These are phyloP conservation scores for Phaffia rhodozyma DNA, from an alignment of 1,284 basidiomycete genomes.

Conservation along the genomic window DNA sequence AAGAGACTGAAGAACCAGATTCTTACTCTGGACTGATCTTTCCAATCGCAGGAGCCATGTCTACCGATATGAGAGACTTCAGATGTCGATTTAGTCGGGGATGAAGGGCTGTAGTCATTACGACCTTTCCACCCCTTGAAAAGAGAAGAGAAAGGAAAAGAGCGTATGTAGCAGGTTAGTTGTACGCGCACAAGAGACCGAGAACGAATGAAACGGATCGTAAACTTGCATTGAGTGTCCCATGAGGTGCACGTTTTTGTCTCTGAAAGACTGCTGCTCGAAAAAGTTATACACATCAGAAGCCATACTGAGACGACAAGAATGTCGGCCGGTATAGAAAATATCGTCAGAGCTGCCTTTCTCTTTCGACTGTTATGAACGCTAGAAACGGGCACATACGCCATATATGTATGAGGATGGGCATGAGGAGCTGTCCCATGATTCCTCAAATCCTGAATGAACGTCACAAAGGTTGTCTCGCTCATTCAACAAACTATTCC, in stretches of 20 bases:
- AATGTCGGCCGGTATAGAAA: background rate
- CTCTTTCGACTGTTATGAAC: background rate
- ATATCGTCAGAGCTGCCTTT: too few relatives aligned
- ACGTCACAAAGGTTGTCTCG: background rate
- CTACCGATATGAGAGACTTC: conserved; percentile 39
- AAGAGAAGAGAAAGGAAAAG: background rate
- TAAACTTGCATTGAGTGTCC: conserved; percentile 44
- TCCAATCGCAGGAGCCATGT: conserved; percentile 43
- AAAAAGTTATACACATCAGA: conserved; percentile 39
- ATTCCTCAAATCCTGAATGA: conserved; percentile 42
- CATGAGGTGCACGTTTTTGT: conserved; percentile 36
- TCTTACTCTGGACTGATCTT: conserved; percentile 41
- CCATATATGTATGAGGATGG: conserved; percentile 39
- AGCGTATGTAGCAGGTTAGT: background rate
- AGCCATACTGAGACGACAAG: conserved; percentile 29
- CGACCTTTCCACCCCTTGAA: conserved; percentile 43
- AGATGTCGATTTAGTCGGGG: conserved; percentile 32
- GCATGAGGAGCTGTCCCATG: conserved; percentile 43
- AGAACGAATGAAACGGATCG: background rate
- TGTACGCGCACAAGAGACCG: background rate
- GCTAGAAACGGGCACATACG: conserved; percentile 25
- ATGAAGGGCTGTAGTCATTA: conserved; percentile 41
- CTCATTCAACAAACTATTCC: background rate
- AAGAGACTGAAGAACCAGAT: background rate
- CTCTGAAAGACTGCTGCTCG: conserved; percentile 30